Evolutionary conservation across 306 rosid species (phyloP).

Genomic region (Acacia confusa): DNA sequence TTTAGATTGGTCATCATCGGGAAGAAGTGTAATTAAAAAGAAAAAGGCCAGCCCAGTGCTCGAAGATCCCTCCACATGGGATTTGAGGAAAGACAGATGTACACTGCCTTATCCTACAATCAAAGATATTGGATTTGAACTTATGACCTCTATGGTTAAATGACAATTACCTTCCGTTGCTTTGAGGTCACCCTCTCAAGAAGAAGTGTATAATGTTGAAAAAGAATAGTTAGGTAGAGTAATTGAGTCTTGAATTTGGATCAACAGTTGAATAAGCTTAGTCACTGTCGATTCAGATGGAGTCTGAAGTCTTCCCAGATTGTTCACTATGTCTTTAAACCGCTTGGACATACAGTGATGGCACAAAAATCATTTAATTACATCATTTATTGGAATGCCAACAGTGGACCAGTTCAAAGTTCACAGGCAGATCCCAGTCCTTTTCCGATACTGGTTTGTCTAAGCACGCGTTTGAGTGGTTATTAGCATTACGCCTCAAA

Average conservation of each 20-base stretch:
- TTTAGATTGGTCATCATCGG: constrained; percentile 19
- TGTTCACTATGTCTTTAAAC: not conserved
- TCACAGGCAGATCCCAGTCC: not conserved
- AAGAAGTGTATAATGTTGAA: not conserved
- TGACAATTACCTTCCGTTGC: not conserved
- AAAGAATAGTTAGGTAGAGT: not conserved
- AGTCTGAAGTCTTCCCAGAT: not conserved
- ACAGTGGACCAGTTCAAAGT: not conserved
- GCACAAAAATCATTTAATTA: not conserved
- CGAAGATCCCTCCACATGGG: too few species aligned
- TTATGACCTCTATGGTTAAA: too few species aligned
- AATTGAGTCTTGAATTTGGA: constrained; percentile 6
- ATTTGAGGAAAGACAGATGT: too few species aligned
- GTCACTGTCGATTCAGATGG: not conserved
- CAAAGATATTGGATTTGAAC: too few species aligned
- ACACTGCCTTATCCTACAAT: too few species aligned
- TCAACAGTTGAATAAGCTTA: not conserved
- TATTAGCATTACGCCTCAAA: not conserved
- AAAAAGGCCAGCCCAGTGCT: too few species aligned
- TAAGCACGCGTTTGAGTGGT: not conserved
- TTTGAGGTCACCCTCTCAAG: not conserved
- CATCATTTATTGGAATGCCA: not conserved
- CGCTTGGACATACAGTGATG: not conserved
- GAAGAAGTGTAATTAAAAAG: not conserved
- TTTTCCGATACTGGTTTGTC: not conserved